These are phyloP conservation scores for Spongispora temasekensis DNA, from an alignment of 1,284 basidiomycete species.

Conservation along the genomic window DNA sequence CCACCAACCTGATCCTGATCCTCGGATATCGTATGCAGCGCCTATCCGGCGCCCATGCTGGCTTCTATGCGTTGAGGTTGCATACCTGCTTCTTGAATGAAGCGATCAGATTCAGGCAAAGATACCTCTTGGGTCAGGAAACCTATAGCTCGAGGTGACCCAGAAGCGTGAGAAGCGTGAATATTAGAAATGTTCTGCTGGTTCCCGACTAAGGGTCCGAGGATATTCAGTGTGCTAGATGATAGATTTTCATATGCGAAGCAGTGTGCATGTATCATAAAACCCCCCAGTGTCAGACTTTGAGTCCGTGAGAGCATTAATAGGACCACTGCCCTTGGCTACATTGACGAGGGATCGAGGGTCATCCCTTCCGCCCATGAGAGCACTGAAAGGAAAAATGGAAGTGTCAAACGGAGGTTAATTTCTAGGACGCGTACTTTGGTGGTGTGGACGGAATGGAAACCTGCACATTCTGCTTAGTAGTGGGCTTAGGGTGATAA, in stretches of 20 bases:
- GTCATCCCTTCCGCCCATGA: background rate
- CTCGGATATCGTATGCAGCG: constrained; percentile 16
- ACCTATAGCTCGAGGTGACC: constrained; percentile 1
- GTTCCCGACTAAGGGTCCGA: constrained; percentile 3
- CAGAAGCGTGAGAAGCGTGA: constrained; percentile 10
- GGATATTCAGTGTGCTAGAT: constrained; percentile 1
- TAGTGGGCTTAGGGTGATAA: constrained; percentile 11
- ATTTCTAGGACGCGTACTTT: constrained; percentile 13
- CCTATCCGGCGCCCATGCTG: background rate
- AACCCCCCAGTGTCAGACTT: constrained; percentile 10
- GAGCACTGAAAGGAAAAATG: background rate
- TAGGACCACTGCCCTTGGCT: background rate
- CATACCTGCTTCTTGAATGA: constrained; percentile 8
- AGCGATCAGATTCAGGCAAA: background rate
- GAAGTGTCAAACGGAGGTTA: constrained; percentile 4
- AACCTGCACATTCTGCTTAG: background rate
- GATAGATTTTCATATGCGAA: constrained; percentile 6
- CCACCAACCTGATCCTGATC: constrained; percentile 18
- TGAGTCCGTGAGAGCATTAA: constrained; percentile 11
- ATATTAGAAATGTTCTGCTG: background rate
- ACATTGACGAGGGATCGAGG: constrained; percentile 1
- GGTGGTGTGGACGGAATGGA: background rate
- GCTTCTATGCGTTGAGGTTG: constrained; percentile 11
- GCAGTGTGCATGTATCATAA: background rate
- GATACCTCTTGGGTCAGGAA: constrained; percentile 4